A percentile compares a stretch with the other conserved stretches of the same genome.
These are phyloP conservation scores for Angomonas deanei DNA, from an alignment of 208 protist species.

Conservation along the genomic window DNA sequence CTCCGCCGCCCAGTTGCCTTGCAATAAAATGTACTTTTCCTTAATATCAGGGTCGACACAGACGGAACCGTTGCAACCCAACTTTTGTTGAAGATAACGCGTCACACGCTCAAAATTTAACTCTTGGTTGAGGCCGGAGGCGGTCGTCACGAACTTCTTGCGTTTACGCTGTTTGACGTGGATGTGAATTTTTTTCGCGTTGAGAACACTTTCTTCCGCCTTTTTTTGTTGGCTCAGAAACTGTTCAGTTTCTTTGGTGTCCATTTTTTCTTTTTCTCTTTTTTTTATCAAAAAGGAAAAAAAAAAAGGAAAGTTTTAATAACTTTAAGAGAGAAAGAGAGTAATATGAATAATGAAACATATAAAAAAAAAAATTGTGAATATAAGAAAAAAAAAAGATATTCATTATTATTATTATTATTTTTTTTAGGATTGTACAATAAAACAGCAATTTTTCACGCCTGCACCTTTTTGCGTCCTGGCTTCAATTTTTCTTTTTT, in stretches of 20 bases:
- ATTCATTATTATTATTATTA: too few species aligned
- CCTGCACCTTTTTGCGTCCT: too few species aligned
- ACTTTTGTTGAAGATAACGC: not conserved
- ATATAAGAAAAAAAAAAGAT: too few species aligned
- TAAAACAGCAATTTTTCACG: too few species aligned
- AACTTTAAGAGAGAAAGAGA: too few species aligned
- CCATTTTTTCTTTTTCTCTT: not conserved
- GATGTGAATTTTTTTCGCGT: conserved; percentile 1
- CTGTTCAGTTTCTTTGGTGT: not conserved
- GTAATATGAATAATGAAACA: too few species aligned
- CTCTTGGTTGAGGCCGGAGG: not conserved
- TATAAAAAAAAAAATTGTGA: too few species aligned
- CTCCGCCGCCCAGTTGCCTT: not conserved
- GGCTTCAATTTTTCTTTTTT: too few species aligned
- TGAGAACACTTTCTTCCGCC: not conserved
- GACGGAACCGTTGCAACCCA: not conserved
- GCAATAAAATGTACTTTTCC: not conserved
- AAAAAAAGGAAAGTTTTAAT: too few species aligned
- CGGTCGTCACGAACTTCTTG: not conserved
- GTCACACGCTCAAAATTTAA: not conserved
- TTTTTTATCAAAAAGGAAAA: too few species aligned
- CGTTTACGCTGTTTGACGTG: not conserved
- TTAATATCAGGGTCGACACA: not conserved
- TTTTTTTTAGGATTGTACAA: too few species aligned
- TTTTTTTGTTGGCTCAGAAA: not conserved